These are phyloP conservation scores for Chlorella sp. DNA, from an alignment of 139 green algal genomes.

Conservation along the genomic window DNA sequence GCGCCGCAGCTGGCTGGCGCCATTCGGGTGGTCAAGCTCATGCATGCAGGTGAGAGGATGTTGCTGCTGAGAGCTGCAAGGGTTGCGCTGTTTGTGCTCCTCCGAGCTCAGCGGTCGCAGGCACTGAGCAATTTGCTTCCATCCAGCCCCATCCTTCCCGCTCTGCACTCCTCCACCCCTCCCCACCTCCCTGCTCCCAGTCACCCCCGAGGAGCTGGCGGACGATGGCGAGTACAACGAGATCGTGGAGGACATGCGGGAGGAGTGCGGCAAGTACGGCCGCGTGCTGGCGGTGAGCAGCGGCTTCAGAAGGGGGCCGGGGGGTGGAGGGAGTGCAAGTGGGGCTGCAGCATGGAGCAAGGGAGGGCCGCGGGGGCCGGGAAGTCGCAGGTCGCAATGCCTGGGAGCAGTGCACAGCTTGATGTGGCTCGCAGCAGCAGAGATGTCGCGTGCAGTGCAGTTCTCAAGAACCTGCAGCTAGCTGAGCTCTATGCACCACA, in stretches of 20 bases:
- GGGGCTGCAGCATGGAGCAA: too few relatives aligned
- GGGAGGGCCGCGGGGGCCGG: too few relatives aligned
- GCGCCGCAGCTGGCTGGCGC: not conserved
- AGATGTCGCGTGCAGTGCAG: too few relatives aligned
- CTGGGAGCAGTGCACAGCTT: too few relatives aligned
- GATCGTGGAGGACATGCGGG: constrained; percentile 90
- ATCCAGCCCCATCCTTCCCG: not conserved
- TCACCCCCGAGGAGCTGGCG: constrained; percentile 88
- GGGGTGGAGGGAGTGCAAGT: constrained; percentile 16
- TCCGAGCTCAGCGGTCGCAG: too few relatives aligned
- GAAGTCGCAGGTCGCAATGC: too few relatives aligned
- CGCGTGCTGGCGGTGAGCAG: constrained; percentile 17
- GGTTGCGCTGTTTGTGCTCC: too few relatives aligned
- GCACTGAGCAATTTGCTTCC: too few relatives aligned
- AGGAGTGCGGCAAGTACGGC: constrained; percentile 77
- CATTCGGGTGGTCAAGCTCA: constrained; percentile 7
- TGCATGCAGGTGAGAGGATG: constrained; percentile 8
- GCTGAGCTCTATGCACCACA: too few relatives aligned
- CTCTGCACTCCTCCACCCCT: not conserved
- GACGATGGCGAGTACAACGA: constrained; percentile 93
- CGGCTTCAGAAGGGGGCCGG: constrained; percentile 40
- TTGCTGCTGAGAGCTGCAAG: too few relatives aligned
- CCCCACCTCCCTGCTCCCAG: constrained; percentile 3
- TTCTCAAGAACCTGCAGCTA: too few relatives aligned
- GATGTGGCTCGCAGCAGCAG: too few relatives aligned